A percentile compares a stretch with the other conserved stretches of the same genome.
Evolutionary conservation across 371 early-diverging fungal genomes (phyloP).

Genomic region (Mortierella sp.): DNA sequence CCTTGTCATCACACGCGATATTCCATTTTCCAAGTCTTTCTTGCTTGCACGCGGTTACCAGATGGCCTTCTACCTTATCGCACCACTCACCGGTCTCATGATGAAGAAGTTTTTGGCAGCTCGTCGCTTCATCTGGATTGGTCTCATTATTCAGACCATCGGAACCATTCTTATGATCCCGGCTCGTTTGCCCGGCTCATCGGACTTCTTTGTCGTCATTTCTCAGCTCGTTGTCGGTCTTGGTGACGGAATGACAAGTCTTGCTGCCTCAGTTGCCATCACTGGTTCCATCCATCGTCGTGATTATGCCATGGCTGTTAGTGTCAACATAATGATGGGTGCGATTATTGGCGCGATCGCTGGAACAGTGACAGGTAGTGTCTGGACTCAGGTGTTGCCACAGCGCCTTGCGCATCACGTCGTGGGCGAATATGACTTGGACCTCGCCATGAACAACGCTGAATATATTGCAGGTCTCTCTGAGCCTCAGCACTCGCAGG

Average conservation of each 20-base stretch:
- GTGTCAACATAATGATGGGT: constrained; percentile 5
- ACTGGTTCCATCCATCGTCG: constrained; percentile 13
- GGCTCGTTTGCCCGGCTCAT: constrained; percentile 47
- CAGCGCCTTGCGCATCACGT: constrained; percentile 9
- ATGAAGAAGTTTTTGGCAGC: constrained; percentile 11
- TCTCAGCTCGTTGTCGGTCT: constrained; percentile 52
- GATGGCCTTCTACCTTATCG: constrained; percentile 2
- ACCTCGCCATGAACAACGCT: constrained; percentile 8
- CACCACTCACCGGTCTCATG: constrained; percentile 4
- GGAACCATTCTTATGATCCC: constrained; percentile 56
- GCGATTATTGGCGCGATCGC: constrained; percentile 5
- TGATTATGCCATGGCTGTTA: constrained; percentile 17
- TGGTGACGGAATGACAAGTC: constrained; percentile 47
- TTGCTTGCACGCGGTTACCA: constrained; percentile 12
- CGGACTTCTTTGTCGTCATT: constrained; percentile 45
- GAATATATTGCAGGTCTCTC: neutral
- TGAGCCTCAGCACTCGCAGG: constrained; percentile 9
- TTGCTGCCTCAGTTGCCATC: constrained; percentile 11
- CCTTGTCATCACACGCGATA: constrained; percentile 13
- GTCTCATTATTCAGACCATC: constrained; percentile 29
- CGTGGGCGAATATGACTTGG: constrained; percentile 3
- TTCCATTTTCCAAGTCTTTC: neutral
- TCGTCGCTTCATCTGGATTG: constrained; percentile 22
- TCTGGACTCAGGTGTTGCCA: constrained; percentile 23
- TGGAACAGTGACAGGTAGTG: constrained; percentile 2